These are phyloP conservation scores for Saitozyma podzolica DNA, from an alignment of 768 basidiomycete species.

Conservation along the genomic window DNA sequence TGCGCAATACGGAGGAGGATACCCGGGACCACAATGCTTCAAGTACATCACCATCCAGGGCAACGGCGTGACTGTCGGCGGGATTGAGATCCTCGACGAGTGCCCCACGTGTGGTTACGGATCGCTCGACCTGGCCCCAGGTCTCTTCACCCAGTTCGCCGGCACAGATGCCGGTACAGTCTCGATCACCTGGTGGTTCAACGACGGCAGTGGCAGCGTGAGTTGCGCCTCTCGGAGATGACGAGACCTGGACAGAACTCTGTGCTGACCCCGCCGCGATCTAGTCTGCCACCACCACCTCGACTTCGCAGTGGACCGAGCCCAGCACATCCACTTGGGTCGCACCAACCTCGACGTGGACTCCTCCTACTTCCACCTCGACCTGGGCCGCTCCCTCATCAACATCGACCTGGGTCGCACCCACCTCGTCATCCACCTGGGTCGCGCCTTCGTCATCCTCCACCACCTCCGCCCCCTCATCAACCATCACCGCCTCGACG, in stretches of 20 bases:
- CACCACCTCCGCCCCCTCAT: constrained; percentile 13
- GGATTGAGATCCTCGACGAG: constrained; percentile 42
- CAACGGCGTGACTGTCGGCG: constrained; percentile 34
- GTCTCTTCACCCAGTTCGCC: constrained; percentile 43
- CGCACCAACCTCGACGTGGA: constrained; percentile 30
- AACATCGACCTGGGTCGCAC: constrained; percentile 17
- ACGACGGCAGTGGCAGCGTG: constrained; percentile 18
- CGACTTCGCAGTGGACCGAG: constrained; percentile 8
- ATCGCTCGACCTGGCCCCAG: constrained; percentile 39
- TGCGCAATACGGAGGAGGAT: constrained; percentile 24
- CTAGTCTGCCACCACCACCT: constrained; percentile 9
- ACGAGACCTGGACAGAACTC: too few species aligned
- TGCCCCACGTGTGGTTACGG: constrained; percentile 47
- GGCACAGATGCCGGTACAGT: constrained; percentile 27
- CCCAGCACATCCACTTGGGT: constrained; percentile 23
- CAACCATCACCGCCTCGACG: constrained; percentile 11
- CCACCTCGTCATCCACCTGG: constrained; percentile 22
- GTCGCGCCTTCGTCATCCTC: constrained; percentile 11
- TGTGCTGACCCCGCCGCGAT: too few species aligned
- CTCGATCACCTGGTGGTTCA: constrained; percentile 45
- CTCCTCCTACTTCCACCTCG: constrained; percentile 14
- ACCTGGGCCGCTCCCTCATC: constrained; percentile 19
- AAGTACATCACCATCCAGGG: constrained; percentile 38
- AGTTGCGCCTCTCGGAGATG: too few species aligned
- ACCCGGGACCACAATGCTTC: constrained; percentile 50